phyloP scores from a whole-genome alignment of 2,329 filamentous ascomycete species.

The Neospermospora avenae region DNA sequence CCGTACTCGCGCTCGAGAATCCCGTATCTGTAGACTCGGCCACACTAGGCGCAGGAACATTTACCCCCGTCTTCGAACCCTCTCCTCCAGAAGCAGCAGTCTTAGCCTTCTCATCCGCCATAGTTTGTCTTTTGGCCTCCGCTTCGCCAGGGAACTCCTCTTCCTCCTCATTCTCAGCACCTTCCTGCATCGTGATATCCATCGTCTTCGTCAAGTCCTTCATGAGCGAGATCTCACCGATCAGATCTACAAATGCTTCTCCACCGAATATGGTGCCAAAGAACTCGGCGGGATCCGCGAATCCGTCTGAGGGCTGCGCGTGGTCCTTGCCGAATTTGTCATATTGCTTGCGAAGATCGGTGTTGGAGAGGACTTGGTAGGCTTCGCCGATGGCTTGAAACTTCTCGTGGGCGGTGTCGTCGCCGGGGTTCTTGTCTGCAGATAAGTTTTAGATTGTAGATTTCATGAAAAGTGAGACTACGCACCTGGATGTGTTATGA shows the following conservation, averaged over 20 bases:
- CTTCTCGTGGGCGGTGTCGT: constrained; percentile 87
- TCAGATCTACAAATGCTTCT: constrained; percentile 92
- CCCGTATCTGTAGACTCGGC: constrained; percentile 21
- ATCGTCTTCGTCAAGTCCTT: constrained; percentile 97
- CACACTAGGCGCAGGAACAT: constrained; percentile 22
- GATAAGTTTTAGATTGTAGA: background rate
- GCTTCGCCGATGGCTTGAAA: constrained; percentile 84
- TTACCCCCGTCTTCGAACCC: background rate
- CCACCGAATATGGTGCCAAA: constrained; percentile 98
- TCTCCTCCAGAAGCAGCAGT: constrained; percentile 14
- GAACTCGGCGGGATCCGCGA: constrained; percentile 95
- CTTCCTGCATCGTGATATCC: constrained; percentile 90
- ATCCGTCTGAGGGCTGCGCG: constrained; percentile 85
- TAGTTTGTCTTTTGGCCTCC: constrained; percentile 54
- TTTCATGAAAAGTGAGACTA: background rate
- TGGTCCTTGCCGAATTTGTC: constrained; percentile 97
- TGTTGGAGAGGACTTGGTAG: constrained; percentile 80
- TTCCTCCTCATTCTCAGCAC: constrained; percentile 57
- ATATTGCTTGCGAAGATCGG: constrained; percentile 84
- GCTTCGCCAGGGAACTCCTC: constrained; percentile 60
- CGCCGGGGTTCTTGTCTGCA: constrained; percentile 93
- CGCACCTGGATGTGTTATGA: constrained; percentile 67
- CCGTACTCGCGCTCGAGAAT: constrained; percentile 18
- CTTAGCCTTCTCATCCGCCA: constrained; percentile 36
- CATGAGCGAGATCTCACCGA: constrained; percentile 97